These are phyloP conservation scores for Cladorrhinum sp. DNA, from an alignment of 2,329 filamentous ascomycete genomes.

Conservation along the genomic window DNA sequence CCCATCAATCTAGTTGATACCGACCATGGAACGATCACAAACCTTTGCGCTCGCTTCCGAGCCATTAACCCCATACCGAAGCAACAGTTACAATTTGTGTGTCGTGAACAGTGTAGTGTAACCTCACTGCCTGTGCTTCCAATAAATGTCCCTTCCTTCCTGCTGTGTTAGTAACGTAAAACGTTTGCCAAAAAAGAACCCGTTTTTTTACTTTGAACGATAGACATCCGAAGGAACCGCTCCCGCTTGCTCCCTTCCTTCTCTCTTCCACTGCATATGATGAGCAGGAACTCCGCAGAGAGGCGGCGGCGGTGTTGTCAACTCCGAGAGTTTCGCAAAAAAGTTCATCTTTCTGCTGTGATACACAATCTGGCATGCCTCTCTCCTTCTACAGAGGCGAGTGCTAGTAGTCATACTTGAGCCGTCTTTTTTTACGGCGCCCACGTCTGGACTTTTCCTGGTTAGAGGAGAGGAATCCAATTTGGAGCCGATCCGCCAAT, in stretches of 20 bases:
- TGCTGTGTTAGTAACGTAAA: not conserved
- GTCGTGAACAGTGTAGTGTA: not conserved
- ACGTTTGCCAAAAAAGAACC: not conserved
- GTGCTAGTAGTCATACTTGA: not conserved
- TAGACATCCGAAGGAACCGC: not conserved
- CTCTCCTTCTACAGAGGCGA: not conserved
- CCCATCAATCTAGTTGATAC: not conserved
- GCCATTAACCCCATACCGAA: not conserved
- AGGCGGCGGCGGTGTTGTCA: not conserved
- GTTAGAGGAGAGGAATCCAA: not conserved
- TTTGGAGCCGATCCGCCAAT: not conserved
- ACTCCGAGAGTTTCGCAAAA: not conserved
- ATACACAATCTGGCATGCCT: not conserved
- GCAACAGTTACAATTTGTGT: not conserved
- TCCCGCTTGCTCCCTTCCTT: not conserved
- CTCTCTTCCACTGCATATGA: not conserved
- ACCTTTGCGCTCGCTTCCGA: not conserved
- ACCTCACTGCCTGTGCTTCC: not conserved
- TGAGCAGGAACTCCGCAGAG: not conserved
- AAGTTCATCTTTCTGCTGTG: not conserved
- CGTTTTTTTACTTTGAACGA: not conserved
- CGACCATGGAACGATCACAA: not conserved
- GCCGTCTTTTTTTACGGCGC: not conserved
- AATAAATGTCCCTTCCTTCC: not conserved
- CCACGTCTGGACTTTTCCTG: not conserved